A percentile compares a stretch with the other conserved stretches of the same genome.
Conservation (phyloP, 2,329 filamentous ascomycete species). For the Tympanopsis confertula region DNA sequence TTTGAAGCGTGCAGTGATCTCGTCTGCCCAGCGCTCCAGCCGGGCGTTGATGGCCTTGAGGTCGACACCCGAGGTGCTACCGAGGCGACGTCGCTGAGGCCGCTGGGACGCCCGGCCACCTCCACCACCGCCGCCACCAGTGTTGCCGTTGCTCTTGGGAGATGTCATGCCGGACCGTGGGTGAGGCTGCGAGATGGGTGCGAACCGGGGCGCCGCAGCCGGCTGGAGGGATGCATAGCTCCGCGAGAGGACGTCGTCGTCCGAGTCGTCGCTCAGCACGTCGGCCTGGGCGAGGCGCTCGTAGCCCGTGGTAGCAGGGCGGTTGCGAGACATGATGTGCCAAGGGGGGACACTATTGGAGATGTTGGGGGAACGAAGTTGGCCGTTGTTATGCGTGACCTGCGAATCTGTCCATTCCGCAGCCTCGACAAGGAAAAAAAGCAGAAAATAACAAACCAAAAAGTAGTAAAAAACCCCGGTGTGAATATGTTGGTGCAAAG, state of each 20-base stretch:
- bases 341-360: too few relatives aligned
- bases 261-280: constrained; percentile 61
- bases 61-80: constrained; percentile 82
- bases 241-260: constrained; percentile 47
- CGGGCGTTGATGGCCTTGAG: constrained; percentile 96
- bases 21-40: constrained; percentile 90
- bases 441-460: too few relatives aligned
- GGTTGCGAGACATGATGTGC: constrained; percentile 58
- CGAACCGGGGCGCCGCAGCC: constrained; percentile 48
- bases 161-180: constrained; percentile 49
- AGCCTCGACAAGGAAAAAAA: too few relatives aligned
- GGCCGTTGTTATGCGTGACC: too few relatives aligned
- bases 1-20: constrained; percentile 96
- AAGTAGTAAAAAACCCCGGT: too few relatives aligned
- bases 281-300: constrained; percentile 76
- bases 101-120: constrained; percentile 25
- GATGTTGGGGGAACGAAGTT: too few relatives aligned
- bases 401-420: too few relatives aligned
- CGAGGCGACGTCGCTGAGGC: constrained; percentile 35
- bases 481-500: too few relatives aligned
- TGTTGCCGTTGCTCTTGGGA: constrained; percentile 29
- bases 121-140: constrained; percentile 19
- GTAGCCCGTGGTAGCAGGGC: constrained; percentile 70
- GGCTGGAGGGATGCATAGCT: constrained; percentile 41
- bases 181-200: constrained; percentile 48